phyloP scores from a whole-genome alignment of 805 yeast genomes.

The Saccharomycopsis sp. region DNA sequence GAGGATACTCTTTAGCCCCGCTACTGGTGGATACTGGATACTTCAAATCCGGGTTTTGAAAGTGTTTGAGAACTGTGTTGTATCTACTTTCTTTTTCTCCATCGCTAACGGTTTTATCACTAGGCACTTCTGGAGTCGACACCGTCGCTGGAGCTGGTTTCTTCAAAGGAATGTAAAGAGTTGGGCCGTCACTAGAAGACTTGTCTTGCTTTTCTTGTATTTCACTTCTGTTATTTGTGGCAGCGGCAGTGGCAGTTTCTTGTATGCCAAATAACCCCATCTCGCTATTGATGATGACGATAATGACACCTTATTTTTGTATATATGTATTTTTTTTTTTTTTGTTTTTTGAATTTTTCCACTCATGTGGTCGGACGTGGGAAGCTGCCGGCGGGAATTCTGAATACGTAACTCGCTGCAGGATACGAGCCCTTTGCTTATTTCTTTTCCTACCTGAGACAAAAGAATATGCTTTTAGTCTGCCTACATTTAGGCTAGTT shows the following conservation, averaged over 20 bases:
- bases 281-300: too few relatives aligned
- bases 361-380: too few relatives aligned
- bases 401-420: conserved; percentile 24
- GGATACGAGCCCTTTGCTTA: conserved; percentile 20
- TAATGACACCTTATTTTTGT: too few relatives aligned
- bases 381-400: too few relatives aligned
- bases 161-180: conserved; percentile 53
- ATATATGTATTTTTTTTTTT: too few relatives aligned
- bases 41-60: conserved; percentile 37
- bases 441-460: conserved; percentile 10
- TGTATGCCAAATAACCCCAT: too few relatives aligned
- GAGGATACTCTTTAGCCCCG: conserved; percentile 23
- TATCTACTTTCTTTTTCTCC: conserved; percentile 54
- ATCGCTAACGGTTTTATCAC: conserved; percentile 31
- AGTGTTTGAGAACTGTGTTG: conserved; percentile 53
- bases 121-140: conserved; percentile 36
- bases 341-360: too few relatives aligned
- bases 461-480: conserved; percentile 5
- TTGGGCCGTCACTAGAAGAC: too few relatives aligned
- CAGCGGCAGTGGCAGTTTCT: too few relatives aligned
- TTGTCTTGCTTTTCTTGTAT: too few relatives aligned
- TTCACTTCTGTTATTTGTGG: too few relatives aligned
- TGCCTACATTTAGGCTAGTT: too few relatives aligned
- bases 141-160: conserved; percentile 47
- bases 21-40: conserved; percentile 33